Evolutionary conservation across 2,329 filamentous ascomycete genomes (phyloP).

Genomic region (Aspergillus ochraceus): DNA sequence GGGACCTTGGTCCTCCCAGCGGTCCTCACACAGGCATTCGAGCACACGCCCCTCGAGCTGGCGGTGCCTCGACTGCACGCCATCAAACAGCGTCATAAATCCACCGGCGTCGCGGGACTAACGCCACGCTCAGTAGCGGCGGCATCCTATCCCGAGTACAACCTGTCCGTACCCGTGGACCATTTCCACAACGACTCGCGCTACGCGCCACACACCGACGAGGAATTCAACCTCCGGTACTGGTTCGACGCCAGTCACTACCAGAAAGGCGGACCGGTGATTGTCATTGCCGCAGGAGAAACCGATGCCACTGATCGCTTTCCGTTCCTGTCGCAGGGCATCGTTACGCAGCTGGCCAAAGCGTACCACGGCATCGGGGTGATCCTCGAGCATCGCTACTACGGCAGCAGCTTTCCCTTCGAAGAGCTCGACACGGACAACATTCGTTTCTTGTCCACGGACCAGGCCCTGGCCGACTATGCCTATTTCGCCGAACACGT

Average conservation of each 20-base stretch:
- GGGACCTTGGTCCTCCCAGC: background rate
- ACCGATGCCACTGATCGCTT: constrained; percentile 47
- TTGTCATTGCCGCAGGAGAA: constrained; percentile 74
- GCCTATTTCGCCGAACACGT: constrained; percentile 77
- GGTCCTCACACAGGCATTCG: background rate
- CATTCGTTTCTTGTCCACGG: constrained; percentile 78
- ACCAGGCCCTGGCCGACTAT: constrained; percentile 78
- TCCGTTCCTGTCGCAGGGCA: constrained; percentile 73
- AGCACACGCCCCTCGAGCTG: background rate
- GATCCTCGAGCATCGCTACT: constrained; percentile 84
- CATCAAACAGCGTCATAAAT: background rate
- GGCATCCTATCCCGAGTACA: constrained; percentile 40
- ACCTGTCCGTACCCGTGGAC: constrained; percentile 64
- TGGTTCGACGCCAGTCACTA: constrained; percentile 81
- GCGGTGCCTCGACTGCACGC: background rate
- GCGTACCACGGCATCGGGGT: constrained; percentile 75
- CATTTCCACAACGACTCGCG: constrained; percentile 78
- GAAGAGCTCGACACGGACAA: constrained; percentile 66
- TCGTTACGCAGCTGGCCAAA: constrained; percentile 68
- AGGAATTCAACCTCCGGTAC: constrained; percentile 70
- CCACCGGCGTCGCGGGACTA: background rate
- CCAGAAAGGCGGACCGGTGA: constrained; percentile 74
- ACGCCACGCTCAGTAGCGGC: background rate
- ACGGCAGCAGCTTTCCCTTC: constrained; percentile 72
- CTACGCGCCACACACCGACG: constrained; percentile 75